phyloP scores from a whole-genome alignment of 164 flowering plant genomes.

The Taxillus chinensis region DNA sequence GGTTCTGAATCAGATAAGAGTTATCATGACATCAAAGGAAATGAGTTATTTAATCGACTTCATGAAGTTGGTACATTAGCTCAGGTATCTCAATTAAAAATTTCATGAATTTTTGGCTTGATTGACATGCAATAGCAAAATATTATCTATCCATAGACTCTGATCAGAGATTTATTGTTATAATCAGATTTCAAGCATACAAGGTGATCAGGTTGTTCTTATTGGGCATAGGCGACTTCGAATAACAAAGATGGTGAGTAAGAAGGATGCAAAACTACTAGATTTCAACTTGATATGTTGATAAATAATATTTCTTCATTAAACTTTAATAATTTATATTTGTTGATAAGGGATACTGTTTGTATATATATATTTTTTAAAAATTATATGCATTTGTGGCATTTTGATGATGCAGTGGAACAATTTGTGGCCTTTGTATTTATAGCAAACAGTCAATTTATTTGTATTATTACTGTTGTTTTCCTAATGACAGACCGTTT shows the following conservation, averaged over 20 bases:
- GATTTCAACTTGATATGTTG: background rate
- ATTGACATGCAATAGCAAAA: background rate
- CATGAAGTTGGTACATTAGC: slow-evolving; percentile 98
- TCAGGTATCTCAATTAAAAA: slow-evolving; percentile 41
- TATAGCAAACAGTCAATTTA: no score
- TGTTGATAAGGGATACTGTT: no score
- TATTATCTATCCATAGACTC: background rate
- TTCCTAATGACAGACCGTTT: no score
- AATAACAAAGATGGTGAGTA: slow-evolving; percentile 87
- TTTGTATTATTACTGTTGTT: no score
- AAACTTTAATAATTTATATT: no score
- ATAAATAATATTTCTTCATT: background rate
- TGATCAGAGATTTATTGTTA: slow-evolving; percentile 7
- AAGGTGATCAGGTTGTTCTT: slow-evolving; percentile 86
- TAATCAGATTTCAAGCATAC: slow-evolving; percentile 73
- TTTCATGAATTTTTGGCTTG: background rate
- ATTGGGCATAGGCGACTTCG: slow-evolving; percentile 90
- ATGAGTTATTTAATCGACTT: slow-evolving; percentile 74
- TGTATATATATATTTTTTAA: no score
- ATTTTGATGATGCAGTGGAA: no score
- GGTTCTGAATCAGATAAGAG: slow-evolving; percentile 65
- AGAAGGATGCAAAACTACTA: background rate
- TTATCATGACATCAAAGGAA: slow-evolving; percentile 62
- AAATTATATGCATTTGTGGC: no score
- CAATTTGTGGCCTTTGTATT: no score